These are phyloP conservation scores for Diaporthe australafricana DNA, from an alignment of 2,329 filamentous ascomycete species.

Conservation along the genomic window DNA sequence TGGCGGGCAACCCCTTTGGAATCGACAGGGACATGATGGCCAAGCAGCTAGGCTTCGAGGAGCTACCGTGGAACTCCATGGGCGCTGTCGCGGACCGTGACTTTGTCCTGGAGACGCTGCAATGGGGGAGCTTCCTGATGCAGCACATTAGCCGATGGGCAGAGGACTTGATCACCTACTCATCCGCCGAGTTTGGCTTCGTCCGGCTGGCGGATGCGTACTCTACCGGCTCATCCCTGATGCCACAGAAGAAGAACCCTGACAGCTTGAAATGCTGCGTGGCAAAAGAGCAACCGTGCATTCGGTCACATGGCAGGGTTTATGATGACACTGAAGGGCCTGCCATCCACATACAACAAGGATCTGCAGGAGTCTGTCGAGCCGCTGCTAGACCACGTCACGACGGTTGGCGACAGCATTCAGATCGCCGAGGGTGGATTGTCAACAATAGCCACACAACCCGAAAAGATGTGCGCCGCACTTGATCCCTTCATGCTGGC, in stretches of 20 bases:
- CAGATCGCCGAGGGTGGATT: slow-evolving; percentile 85
- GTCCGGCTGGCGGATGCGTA: slow-evolving; percentile 83
- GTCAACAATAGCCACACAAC: slow-evolving; percentile 75
- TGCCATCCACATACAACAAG: slow-evolving; percentile 78
- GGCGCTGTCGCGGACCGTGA: slow-evolving; percentile 81
- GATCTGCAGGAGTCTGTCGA: slow-evolving; percentile 79
- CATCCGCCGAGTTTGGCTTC: slow-evolving; percentile 80
- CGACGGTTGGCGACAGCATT: slow-evolving; percentile 77
- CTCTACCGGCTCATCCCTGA: slow-evolving; percentile 79
- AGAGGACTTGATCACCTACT: slow-evolving; percentile 89
- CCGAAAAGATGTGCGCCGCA: slow-evolving; percentile 74
- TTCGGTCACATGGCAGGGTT: slow-evolving; percentile 61
- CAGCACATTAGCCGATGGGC: slow-evolving; percentile 83
- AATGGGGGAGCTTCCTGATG: slow-evolving; percentile 84
- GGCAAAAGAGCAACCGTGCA: slow-evolving; percentile 54
- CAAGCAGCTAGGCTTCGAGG: slow-evolving; percentile 83
- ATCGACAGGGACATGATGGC: slow-evolving; percentile 85
- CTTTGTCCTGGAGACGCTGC: slow-evolving; percentile 84
- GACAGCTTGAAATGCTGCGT: slow-evolving; percentile 86
- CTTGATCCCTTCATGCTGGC: slow-evolving; percentile 75
- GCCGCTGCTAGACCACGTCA: slow-evolving; percentile 80
- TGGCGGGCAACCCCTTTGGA: slow-evolving; percentile 85
- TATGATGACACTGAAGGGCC: slow-evolving; percentile 82
- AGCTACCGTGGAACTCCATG: slow-evolving; percentile 82
- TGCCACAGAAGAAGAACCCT: slow-evolving; percentile 88